Evolutionary conservation across 1,284 basidiomycete genomes (phyloP).

Genomic region (Austroboletus niveus): DNA sequence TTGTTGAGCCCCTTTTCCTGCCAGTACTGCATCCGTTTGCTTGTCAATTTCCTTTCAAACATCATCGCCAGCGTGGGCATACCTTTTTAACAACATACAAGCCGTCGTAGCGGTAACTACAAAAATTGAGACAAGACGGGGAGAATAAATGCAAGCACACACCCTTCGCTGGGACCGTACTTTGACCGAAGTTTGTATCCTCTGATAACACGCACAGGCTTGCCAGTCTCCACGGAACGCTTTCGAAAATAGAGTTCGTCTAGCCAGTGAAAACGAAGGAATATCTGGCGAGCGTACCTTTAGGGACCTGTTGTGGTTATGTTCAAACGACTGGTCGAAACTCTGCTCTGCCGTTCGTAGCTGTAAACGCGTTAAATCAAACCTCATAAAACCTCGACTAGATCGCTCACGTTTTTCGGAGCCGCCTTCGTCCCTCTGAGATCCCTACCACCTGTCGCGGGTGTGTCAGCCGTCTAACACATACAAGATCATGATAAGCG

Average conservation of each 20-base stretch:
- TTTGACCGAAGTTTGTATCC: constrained; percentile 72
- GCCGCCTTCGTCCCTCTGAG: too few species aligned
- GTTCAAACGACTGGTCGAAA: too few species aligned
- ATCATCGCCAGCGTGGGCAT: constrained; percentile 3
- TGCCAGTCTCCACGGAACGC: constrained; percentile 68
- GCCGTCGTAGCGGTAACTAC: constrained; percentile 82
- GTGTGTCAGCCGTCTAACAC: too few species aligned
- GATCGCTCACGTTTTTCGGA: too few species aligned
- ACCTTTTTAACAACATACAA: constrained; percentile 76
- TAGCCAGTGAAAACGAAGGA: too few species aligned
- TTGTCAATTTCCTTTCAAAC: background rate
- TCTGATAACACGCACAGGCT: constrained; percentile 79
- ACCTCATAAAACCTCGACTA: too few species aligned
- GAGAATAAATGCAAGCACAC: constrained; percentile 10
- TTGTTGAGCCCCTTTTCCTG: constrained; percentile 63
- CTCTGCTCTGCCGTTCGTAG: too few species aligned
- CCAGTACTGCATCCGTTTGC: constrained; percentile 51
- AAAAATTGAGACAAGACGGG: background rate
- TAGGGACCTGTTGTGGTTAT: too few species aligned
- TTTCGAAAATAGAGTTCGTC: constrained; percentile 23
- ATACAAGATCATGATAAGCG: too few species aligned
- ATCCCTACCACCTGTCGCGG: too few species aligned
- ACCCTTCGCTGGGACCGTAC: constrained; percentile 75
- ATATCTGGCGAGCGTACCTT: too few species aligned
- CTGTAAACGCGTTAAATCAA: too few species aligned